Evolutionary conservation across 352 stramenopile genomes (phyloP), one percentile per base, ranked within the genome.

Genomic region (Phytopythium litorale): DNA sequence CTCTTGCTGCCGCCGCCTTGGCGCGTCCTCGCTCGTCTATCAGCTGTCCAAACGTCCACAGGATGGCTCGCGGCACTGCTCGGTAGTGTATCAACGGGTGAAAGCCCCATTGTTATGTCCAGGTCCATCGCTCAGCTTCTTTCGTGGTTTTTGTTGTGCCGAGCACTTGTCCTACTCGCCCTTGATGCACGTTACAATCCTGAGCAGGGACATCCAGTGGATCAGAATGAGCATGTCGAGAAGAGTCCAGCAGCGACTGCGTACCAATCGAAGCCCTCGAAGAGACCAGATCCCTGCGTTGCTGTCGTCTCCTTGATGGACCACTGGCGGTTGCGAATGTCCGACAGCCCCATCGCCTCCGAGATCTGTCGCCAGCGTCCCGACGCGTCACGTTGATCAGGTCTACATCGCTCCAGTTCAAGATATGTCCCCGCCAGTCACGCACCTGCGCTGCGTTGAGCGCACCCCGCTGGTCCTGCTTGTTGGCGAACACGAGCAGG

Each of bases 401-500:
- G 18, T 49, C 19, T 19, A 28, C 7, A 16, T 58, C 2, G 12
- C 32, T 45, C 25, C 12, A 19, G 18, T 4, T 6, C 33, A 7
- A n/a, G 11, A 7, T 16, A 9, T 15, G 8, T 7, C 12, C 19
- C 33, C 13, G 16, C 15, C 9, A 40, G 4, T 16, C 58, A 61
- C 68, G 32, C 53, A 96, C 85, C 81, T 96, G 84, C 53, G 84
- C 85, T 48, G 87, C 88, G 35, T 94, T 94, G 38, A 96, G 64
- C 7, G 97, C 96, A 28, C 97, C 97, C 55, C 97, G 97, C 66
- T 99, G 96, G 86, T 99, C 97, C 76, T 99, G 98, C 70, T 99
- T 99, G 79, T 99, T 99, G 33, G 98, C 98, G 84, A 99, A 99
- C 16, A 99, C 97, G 38, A 99, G 75, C 66, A 99, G 75, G 71